Conservation (phyloP, 2,329 filamentous ascomycete species). For the Colletotrichum nymphaeae region DNA sequence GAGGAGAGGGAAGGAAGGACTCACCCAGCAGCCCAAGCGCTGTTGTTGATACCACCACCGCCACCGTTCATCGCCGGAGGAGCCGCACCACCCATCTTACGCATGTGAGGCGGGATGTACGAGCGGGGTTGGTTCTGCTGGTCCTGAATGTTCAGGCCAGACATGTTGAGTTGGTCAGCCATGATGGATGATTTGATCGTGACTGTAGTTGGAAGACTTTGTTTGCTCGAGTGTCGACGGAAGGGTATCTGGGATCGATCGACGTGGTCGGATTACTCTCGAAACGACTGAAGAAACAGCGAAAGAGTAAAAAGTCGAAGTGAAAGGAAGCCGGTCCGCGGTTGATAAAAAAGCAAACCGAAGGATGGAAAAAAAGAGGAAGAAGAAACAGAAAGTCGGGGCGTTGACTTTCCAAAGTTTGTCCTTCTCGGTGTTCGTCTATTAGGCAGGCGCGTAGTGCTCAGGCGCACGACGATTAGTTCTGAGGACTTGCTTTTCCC, state of each 20-base stretch:
- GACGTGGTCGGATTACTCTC: constrained; percentile 42
- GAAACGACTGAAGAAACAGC: constrained; percentile 38
- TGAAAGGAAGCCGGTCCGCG: constrained; percentile 38
- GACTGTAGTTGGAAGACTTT: constrained; percentile 25
- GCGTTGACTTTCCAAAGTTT: constrained; percentile 38
- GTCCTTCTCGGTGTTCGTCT: constrained; percentile 45
- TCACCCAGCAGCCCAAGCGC: constrained; percentile 64
- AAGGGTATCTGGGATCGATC: constrained; percentile 27
- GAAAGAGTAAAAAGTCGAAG: constrained; percentile 24
- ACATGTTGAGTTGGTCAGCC: constrained; percentile 89
- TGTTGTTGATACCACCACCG: constrained; percentile 57
- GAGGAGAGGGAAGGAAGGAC: constrained; percentile 38
- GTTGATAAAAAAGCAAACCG: constrained; percentile 34
- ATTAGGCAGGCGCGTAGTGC: constrained; percentile 39
- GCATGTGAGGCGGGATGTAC: constrained; percentile 89
- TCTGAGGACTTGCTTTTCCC: constrained; percentile 43
- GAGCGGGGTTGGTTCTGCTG: constrained; percentile 66
- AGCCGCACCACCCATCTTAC: constrained; percentile 60
- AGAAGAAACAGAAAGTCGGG: constrained; percentile 44
- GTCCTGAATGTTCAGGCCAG: constrained; percentile 72
- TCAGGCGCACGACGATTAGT: constrained; percentile 36
- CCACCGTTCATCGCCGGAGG: constrained; percentile 52
- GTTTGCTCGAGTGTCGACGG: constrained; percentile 11
- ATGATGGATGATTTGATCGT: constrained; percentile 62
- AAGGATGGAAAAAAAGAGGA: constrained; percentile 34